Evolutionary conservation across 768 basidiomycete species (phyloP).

Genomic region (Plicaturopsis crispa): DNA sequence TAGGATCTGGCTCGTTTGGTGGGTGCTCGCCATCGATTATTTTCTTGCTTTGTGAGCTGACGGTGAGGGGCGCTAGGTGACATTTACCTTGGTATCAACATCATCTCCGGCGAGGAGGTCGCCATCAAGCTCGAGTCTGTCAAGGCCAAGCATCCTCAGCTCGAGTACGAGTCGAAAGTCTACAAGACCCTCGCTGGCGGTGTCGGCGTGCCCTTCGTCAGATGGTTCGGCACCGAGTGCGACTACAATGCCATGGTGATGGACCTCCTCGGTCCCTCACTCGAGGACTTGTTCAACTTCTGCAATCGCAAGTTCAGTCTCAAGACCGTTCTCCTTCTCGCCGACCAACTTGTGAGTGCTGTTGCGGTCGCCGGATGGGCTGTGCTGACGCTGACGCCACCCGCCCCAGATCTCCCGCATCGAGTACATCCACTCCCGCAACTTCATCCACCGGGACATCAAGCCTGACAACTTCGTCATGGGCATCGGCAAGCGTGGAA

Average conservation of each 20-base stretch:
- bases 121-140: constrained; percentile 82
- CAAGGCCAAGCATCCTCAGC: constrained; percentile 77
- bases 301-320: constrained; percentile 72
- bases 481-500: constrained; percentile 79
- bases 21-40: constrained; percentile 11
- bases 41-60: neutral
- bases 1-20: constrained; percentile 73
- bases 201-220: constrained; percentile 73
- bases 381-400: constrained; percentile 12
- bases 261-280: constrained; percentile 62
- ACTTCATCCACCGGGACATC: constrained; percentile 73
- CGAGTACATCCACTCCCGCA: constrained; percentile 77
- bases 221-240: constrained; percentile 63
- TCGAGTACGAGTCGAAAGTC: constrained; percentile 67
- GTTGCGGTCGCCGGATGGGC: constrained; percentile 23
- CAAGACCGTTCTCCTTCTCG: constrained; percentile 73
- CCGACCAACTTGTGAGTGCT: constrained; percentile 58
- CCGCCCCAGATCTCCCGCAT: constrained; percentile 63
- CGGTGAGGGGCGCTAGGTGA: constrained; percentile 40
- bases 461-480: constrained; percentile 84
- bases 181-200: constrained; percentile 72
- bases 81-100: constrained; percentile 78
- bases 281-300: constrained; percentile 58
- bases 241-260: constrained; percentile 83
- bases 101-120: constrained; percentile 78